phyloP scores from a whole-genome alignment of 192 early-diverging fungal species.

The Dissophora globulifera region DNA sequence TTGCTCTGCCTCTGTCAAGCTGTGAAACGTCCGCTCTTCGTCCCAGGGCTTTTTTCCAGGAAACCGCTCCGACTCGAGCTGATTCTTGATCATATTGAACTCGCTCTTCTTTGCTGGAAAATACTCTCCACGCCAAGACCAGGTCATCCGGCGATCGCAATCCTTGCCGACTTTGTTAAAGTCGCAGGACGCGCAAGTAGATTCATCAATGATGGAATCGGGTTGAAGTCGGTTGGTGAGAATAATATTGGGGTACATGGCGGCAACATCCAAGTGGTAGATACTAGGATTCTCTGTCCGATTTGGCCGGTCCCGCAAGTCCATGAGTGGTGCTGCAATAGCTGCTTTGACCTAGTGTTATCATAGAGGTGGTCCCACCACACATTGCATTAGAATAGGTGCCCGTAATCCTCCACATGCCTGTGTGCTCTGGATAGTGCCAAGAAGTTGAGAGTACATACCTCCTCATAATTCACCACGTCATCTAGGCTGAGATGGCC shows the following conservation, averaged over 20 bases:
- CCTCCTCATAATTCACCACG: slow-evolving; percentile 91
- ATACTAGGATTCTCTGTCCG: slow-evolving; percentile 85
- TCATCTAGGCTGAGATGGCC: slow-evolving; percentile 78
- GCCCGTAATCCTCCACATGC: too few relatives aligned
- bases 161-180: slow-evolving; percentile 87
- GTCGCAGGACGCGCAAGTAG: slow-evolving; percentile 91
- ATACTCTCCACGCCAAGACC: slow-evolving; percentile 98
- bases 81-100: slow-evolving; percentile 85
- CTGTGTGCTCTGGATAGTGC: too few relatives aligned
- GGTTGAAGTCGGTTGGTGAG: slow-evolving; percentile 98
- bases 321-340: slow-evolving; percentile 73
- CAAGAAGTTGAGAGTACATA: slow-evolving; percentile 29
- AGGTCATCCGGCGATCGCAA: slow-evolving; percentile 94
- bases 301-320: slow-evolving; percentile 84
- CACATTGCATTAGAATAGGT: too few relatives aligned
- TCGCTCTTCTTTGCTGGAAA: slow-evolving; percentile 92
- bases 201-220: slow-evolving; percentile 92
- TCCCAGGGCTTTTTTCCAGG: slow-evolving; percentile 69
- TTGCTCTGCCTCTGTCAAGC: slow-evolving; percentile 75
- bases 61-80: slow-evolving; percentile 85
- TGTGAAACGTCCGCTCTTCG: slow-evolving; percentile 70
- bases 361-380: neutral
- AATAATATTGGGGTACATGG: slow-evolving; percentile 99
- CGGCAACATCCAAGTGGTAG: slow-evolving; percentile 99
- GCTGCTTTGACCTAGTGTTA: slow-evolving; percentile 61